Base-by-base conservation (phyloP, 257 asterid genomes). In the Solanum gandarillasii region DNA sequence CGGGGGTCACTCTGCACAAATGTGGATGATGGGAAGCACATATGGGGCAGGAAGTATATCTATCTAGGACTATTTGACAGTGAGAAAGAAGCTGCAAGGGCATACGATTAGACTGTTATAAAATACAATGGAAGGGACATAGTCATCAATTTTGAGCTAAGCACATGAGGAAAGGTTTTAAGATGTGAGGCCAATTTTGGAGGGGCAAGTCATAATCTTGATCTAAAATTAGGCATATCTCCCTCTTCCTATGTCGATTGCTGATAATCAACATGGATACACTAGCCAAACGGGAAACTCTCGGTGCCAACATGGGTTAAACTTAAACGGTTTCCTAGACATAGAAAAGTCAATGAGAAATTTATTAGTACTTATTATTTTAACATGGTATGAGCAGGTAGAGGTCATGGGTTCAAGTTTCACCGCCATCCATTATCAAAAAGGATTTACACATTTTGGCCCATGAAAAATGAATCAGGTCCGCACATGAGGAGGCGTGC, bases 21-120 rank as follows among this genome's bases (percentile, higher is more conserved):
- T 41, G 83, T 70, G 83, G 87, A 65, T n/a, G 70, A 86, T 43
- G 71, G 83, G 83, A 41, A 43, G 70, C 83, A 12, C 18, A 14
- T 41, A 67, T 70, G 83, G 87, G 67, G 35, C 34, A 86, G 67
- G 74, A 86, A 38, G 83, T 86, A 38, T 23, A 78, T 78, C 60
- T 7, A 71, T 52, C 23, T 31, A 18, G 18, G 62, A 6, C 62
- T 52, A 52, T 96, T 95, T 88, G 97, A 95, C 92, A 93, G 90
- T 87, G 96, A 96, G 92, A 91, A 93, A 58, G 98, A 96, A 88
- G 98, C 99, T 90, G 98, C 98, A 86, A 96, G 98, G 98, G 29
- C 97, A 39, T 95, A 96, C 87, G 96, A 94, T 87, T 94, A 91
- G 91, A 95, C 98, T 84, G 98, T 98, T 83, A 93, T 96, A 72